phyloP scores from a whole-genome alignment of 371 early-diverging fungal genomes.

The Globomyces sp. region DNA sequence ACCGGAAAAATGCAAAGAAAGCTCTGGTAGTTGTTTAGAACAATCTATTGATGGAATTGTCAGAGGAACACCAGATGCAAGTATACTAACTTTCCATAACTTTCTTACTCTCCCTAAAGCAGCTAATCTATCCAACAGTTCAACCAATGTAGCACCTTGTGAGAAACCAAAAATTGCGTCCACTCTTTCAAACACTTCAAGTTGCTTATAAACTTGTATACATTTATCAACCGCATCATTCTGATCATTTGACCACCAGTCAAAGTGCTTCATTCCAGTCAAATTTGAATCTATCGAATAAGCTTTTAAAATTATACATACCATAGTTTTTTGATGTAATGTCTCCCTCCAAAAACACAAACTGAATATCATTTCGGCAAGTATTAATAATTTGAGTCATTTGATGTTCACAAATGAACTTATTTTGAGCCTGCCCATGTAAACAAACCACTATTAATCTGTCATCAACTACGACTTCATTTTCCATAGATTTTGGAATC shows the following conservation, averaged over 20 bases:
- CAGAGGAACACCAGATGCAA: neutral
- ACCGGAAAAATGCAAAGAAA: neutral
- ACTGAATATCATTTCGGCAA: neutral
- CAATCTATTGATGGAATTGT: neutral
- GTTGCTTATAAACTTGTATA: neutral
- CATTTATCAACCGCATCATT: neutral
- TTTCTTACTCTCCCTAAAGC: neutral
- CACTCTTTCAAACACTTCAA: neutral
- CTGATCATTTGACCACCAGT: neutral
- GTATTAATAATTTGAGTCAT: neutral
- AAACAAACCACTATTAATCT: conserved; percentile 2
- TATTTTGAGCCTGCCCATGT: neutral
- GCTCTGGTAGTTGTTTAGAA: neutral
- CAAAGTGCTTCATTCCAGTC: neutral
- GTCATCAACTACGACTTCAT: too few relatives aligned
- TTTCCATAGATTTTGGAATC: too few relatives aligned
- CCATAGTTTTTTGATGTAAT: too few relatives aligned
- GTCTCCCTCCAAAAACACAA: too few relatives aligned
- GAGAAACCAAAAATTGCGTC: conserved; percentile 12
- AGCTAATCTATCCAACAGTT: conserved; percentile 5
- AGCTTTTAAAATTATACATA: too few relatives aligned
- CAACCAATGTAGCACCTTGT: conserved; percentile 2
- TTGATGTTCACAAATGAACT: neutral
- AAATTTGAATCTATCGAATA: neutral
- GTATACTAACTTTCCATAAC: neutral